Conservation (phyloP, 176 grass and related monocot genomes). For the Oryza brachyantha region DNA sequence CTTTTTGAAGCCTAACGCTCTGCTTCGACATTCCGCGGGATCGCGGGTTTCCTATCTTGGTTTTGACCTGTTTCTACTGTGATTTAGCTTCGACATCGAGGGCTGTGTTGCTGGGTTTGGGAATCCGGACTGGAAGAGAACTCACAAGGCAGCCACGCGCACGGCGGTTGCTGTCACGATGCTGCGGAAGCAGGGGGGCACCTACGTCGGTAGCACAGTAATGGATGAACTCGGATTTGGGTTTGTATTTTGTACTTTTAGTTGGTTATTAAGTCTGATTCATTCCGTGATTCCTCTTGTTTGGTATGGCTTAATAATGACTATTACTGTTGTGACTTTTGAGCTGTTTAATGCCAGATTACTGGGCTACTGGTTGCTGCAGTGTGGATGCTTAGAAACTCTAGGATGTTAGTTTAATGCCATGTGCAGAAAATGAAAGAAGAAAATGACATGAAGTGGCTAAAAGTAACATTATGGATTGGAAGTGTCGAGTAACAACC, state of each 20-base stretch:
- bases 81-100: slow-evolving; percentile 83
- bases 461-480: not conserved
- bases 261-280: slow-evolving; percentile 8
- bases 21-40: not conserved
- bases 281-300: slow-evolving; percentile 12
- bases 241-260: slow-evolving; percentile 36
- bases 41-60: not conserved
- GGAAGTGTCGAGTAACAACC: not conserved
- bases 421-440: slow-evolving; percentile 11
- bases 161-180: slow-evolving; percentile 59
- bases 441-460: not conserved
- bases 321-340: not conserved
- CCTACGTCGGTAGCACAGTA: slow-evolving; percentile 75
- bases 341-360: not conserved
- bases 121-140: slow-evolving; percentile 93
- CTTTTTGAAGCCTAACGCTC: not conserved
- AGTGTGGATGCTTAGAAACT: not conserved
- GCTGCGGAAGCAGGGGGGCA: slow-evolving; percentile 70
- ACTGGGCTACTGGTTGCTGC: not conserved
- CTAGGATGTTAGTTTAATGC: not conserved
- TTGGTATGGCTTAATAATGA: too few relatives aligned
- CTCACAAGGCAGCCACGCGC: slow-evolving; percentile 47
- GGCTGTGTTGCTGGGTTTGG: slow-evolving; percentile 78
- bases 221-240: slow-evolving; percentile 93
- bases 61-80: not conserved